Base-by-base conservation (phyloP, 352 stramenopile species). In the Globisporangium cederbergense region DNA sequence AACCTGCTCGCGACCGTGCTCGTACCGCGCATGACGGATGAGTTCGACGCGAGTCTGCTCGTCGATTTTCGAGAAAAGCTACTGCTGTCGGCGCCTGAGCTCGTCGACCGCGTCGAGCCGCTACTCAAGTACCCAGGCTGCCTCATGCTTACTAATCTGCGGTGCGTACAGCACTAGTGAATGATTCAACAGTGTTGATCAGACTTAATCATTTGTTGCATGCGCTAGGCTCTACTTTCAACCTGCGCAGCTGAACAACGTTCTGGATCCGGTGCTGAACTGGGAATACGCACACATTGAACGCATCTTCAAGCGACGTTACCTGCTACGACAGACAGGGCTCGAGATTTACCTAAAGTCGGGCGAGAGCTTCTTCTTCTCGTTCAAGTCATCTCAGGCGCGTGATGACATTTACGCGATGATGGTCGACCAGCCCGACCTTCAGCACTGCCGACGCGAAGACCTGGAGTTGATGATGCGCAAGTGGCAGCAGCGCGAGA, bases 61-160 rank as follows among this genome's bases (percentile, higher is more conserved):
- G 88, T 96, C n/a, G 90, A 98, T 71, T 97, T 97, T 66, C 78
- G 89, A 22, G 92, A 98, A 67, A 79, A 83, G 7, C 81, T 89
- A 20, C 62, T 97, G 54, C 53, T 96, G 4, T 65, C 72, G 0
- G 81, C 78, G 42, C 81, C 81, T 13, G 90, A 96, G 52, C 61
- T 89, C 0, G 90, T 97, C 11, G 88, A 96, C 55, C 83, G 92
- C 13, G 95, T 98, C 45, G 89, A 91, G 60, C 93, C 95, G 45
- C 62, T 98, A 34, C 78, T 97, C 28, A 93, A 95, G 68, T 94
- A 96, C 62, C 94, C 93, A 0, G 93, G 94, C 1, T 95, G 85
- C 58, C 40, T 98, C 28, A 97, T 98, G 86, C 76, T 98, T 53
- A 82, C 85, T 64, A 74, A 79, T 7, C 54, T 77, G 54, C 71